These are phyloP conservation scores for Dillenia suffruticosa DNA, from an alignment of 164 flowering plant genomes.

Conservation along the genomic window DNA sequence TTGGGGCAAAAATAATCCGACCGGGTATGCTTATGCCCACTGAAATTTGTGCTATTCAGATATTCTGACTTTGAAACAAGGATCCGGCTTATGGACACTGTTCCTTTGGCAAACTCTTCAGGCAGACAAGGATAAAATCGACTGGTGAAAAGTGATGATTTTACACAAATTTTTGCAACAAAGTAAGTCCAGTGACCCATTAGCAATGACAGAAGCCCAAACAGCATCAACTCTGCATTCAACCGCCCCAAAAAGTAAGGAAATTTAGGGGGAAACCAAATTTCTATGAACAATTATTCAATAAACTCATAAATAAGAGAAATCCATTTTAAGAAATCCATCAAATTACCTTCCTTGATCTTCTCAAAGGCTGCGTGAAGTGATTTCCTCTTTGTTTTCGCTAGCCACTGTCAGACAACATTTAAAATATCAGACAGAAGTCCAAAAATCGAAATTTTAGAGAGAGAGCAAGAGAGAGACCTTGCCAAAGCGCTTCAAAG, in stretches of 20 bases:
- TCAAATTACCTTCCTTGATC: constrained; percentile 66
- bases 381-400: constrained; percentile 68
- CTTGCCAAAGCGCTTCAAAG: constrained; percentile 44
- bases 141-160: constrained; percentile 49
- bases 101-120: constrained; percentile 1
- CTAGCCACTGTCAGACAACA: constrained; percentile 52
- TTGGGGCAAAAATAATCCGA: constrained; percentile 46
- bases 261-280: not conserved
- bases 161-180: constrained; percentile 77
- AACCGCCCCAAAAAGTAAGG: no score
- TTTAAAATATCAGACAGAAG: not conserved
- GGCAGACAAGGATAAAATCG: constrained; percentile 60
- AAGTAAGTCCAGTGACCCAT: constrained; percentile 77
- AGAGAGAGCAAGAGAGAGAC: constrained; percentile 20
- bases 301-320: constrained; percentile 2
- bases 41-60: constrained; percentile 25
- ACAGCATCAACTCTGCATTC: constrained; percentile 75
- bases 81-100: constrained; percentile 1
- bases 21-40: constrained; percentile 10
- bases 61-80: constrained; percentile 14
- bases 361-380: constrained; percentile 72
- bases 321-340: not conserved
- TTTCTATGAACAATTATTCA: not conserved
- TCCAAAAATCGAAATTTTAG: not conserved
- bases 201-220: constrained; percentile 76